These are phyloP conservation scores for Calonectria leucothoes DNA, from an alignment of 2,329 filamentous ascomycete species.

Conservation along the genomic window DNA sequence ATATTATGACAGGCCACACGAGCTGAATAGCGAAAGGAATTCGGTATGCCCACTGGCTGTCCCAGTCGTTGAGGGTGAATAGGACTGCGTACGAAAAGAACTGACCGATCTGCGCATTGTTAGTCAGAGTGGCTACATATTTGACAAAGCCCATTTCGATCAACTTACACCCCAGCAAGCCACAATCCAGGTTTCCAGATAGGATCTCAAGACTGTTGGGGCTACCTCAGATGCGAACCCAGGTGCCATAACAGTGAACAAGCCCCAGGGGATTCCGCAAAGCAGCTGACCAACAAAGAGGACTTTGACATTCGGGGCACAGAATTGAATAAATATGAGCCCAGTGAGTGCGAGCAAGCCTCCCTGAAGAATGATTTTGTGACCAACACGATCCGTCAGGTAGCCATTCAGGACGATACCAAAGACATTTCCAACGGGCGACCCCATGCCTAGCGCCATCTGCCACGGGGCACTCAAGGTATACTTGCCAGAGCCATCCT, in stretches of 20 bases:
- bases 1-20: constrained; percentile 35
- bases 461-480: constrained; percentile 59
- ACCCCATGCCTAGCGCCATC: constrained; percentile 55
- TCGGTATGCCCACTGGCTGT: constrained; percentile 35
- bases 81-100: constrained; percentile 15
- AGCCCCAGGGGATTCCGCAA: constrained; percentile 53
- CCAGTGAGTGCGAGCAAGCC: constrained; percentile 52
- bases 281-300: constrained; percentile 58
- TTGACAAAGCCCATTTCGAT: too few species aligned
- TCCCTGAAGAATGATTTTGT: constrained; percentile 63
- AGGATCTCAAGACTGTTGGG: constrained; percentile 47
- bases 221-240: constrained; percentile 56
- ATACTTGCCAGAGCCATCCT: constrained; percentile 25
- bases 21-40: constrained; percentile 43
- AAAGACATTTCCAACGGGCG: constrained; percentile 53
- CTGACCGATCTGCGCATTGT: background rate
- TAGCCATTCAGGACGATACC: constrained; percentile 33
- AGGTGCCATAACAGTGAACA: constrained; percentile 53
- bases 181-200: constrained; percentile 44
- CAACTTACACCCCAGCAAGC: background rate
- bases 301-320: constrained; percentile 47
- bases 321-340: constrained; percentile 36
- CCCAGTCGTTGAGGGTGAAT: constrained; percentile 41
- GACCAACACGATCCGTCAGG: constrained; percentile 31
- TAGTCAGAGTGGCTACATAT: background rate